These are phyloP conservation scores for Suillus weaverae DNA, from an alignment of 768 basidiomycete species.

Conservation along the genomic window DNA sequence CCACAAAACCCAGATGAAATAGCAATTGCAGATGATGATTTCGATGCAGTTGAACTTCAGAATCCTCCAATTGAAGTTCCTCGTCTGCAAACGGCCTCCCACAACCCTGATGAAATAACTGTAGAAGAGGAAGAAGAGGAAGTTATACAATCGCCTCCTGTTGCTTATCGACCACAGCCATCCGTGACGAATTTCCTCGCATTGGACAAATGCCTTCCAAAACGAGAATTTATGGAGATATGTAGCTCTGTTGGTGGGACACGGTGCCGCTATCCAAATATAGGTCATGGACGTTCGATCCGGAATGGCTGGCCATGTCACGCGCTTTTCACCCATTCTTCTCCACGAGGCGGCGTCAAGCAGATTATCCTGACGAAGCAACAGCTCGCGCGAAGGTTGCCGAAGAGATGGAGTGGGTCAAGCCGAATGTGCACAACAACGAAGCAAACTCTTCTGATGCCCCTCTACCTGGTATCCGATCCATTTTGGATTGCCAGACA, in stretches of 20 bases:
- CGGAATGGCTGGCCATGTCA: constrained; percentile 92
- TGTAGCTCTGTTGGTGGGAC: constrained; percentile 7
- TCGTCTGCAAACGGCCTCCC: constrained; percentile 34
- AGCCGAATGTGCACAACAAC: constrained; percentile 46
- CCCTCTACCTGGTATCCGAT: constrained; percentile 25
- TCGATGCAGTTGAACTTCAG: constrained; percentile 12
- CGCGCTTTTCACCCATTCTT: constrained; percentile 84
- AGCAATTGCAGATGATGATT: constrained; percentile 37
- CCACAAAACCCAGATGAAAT: constrained; percentile 41
- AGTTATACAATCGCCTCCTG: constrained; percentile 36
- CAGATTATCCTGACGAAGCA: constrained; percentile 56
- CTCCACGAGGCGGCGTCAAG: constrained; percentile 50
- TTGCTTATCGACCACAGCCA: constrained; percentile 13
- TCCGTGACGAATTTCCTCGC: constrained; percentile 78
- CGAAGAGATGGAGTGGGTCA: constrained; percentile 68
- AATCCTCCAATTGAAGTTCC: constrained; percentile 6
- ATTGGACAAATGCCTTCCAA: constrained; percentile 84
- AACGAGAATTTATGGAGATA: constrained; percentile 81
- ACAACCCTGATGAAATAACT: constrained; percentile 54
- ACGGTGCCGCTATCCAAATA: not conserved
- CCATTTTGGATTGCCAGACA: constrained; percentile 57
- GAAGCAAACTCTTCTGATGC: constrained; percentile 16
- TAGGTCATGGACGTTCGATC: constrained; percentile 85
- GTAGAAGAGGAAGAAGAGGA: constrained; percentile 49
- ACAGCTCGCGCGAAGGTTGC: constrained; percentile 53